Evolutionary conservation across 768 basidiomycete species (phyloP).

Genomic region (Auriscalpium orientale): DNA sequence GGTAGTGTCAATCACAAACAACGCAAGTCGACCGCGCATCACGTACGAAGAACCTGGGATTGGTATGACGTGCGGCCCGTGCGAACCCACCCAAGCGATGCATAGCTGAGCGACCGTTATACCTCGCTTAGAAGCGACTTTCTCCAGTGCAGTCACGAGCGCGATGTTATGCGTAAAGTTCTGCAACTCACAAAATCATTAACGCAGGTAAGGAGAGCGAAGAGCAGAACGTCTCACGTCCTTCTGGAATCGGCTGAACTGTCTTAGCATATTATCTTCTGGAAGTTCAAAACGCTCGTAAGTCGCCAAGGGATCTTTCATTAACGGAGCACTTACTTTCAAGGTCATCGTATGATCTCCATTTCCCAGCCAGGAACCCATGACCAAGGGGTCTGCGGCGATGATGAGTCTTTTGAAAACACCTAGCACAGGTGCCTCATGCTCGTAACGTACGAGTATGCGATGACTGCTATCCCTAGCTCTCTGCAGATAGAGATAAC

Average conservation of each 20-base stretch:
- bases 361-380: constrained; percentile 44
- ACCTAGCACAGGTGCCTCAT: neutral
- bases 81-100: constrained; percentile 32
- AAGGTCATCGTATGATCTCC: constrained; percentile 27
- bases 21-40: neutral
- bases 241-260: constrained; percentile 30
- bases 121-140: constrained; percentile 34
- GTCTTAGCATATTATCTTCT: constrained; percentile 29
- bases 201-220: constrained; percentile 5
- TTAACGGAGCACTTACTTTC: constrained; percentile 15
- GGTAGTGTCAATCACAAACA: neutral
- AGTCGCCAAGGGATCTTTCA: neutral
- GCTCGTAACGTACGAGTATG: constrained; percentile 34
- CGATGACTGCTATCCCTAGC: constrained; percentile 48
- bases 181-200: constrained; percentile 15
- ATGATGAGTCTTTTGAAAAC: neutral
- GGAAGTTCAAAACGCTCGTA: constrained; percentile 9
- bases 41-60: constrained; percentile 39
- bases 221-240: constrained; percentile 20
- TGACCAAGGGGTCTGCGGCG: constrained; percentile 35
- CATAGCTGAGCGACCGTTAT: constrained; percentile 32
- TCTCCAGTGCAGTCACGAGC: constrained; percentile 33
- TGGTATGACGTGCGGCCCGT: constrained; percentile 34
- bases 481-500: constrained; percentile 49
- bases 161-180: constrained; percentile 36